Percentiles rank a stretch among this genome's conserved stretches.
Conservation (phyloP, 305 asterid species). For the Salvia sclarea region DNA sequence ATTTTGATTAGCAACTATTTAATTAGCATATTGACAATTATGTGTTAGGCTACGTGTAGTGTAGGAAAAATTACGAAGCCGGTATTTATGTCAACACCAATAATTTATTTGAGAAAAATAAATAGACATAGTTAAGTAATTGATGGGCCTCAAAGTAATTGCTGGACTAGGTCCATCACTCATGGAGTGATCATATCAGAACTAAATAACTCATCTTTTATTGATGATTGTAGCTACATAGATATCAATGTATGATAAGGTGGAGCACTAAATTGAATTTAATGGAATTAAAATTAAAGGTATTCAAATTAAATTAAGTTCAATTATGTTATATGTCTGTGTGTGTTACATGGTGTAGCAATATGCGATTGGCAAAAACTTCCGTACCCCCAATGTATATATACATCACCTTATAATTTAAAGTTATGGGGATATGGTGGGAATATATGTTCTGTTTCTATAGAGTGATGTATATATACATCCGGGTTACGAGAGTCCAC, state of each 20-base stretch:
- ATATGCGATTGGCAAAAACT: too few species aligned
- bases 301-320: neutral
- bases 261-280: constrained; percentile 31
- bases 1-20: neutral
- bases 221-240: constrained; percentile 5
- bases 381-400: too few species aligned
- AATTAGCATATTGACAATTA: neutral
- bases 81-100: neutral
- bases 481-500: too few species aligned
- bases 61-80: neutral
- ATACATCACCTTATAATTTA: too few species aligned
- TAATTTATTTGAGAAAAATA: neutral
- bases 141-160: constrained; percentile 5
- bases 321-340: neutral
- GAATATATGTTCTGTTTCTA: too few species aligned
- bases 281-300: constrained; percentile 10
- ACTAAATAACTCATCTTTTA: constrained; percentile 14
- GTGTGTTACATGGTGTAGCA: neutral
- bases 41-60: neutral
- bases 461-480: too few species aligned
- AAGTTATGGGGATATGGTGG: too few species aligned
- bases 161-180: constrained; percentile 10
- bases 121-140: neutral
- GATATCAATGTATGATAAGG: constrained; percentile 3
- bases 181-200: neutral